Conservation (phyloP, 257 asterid genomes). For the Primulina huaijiensis region DNA sequence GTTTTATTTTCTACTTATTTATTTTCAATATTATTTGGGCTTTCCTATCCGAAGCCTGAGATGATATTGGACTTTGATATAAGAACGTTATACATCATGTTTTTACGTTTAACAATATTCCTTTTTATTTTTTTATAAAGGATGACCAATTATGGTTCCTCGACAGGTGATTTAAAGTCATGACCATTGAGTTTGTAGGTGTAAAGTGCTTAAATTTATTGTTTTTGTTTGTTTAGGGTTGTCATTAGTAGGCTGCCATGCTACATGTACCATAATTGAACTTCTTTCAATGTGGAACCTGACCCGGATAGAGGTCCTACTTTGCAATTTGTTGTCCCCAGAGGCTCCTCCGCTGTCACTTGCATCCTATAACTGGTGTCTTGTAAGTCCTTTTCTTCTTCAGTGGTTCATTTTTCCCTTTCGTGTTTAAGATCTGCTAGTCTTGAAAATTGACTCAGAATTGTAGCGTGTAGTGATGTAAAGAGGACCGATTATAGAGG, state of each 20-base stretch:
- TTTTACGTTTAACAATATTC: background rate
- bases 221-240: slow-evolving; percentile 52
- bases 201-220: background rate
- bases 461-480: background rate
- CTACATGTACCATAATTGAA: slow-evolving; percentile 62
- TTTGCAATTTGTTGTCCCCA: slow-evolving; percentile 91
- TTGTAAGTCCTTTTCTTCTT: slow-evolving; percentile 53
- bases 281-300: slow-evolving; percentile 98
- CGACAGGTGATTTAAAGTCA: background rate
- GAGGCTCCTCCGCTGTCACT: slow-evolving; percentile 92
- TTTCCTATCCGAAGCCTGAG: slow-evolving; percentile 5
- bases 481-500: background rate
- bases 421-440: background rate
- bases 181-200: background rate
- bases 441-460: background rate
- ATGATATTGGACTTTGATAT: slow-evolving; percentile 4
- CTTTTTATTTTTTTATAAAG: background rate
- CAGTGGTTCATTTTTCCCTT: slow-evolving; percentile 4
- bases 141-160: background rate
- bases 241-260: slow-evolving; percentile 49
- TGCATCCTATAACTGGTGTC: slow-evolving; percentile 91
- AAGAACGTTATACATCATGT: background rate
- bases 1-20: background rate
- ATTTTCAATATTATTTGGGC: slow-evolving; percentile 8
- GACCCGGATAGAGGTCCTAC: slow-evolving; percentile 93